A percentile compares a stretch with the other conserved stretches of the same genome.
These are phyloP conservation scores for Scedosporium minutisporum DNA, from an alignment of 2,329 filamentous ascomycete genomes.

Conservation along the genomic window DNA sequence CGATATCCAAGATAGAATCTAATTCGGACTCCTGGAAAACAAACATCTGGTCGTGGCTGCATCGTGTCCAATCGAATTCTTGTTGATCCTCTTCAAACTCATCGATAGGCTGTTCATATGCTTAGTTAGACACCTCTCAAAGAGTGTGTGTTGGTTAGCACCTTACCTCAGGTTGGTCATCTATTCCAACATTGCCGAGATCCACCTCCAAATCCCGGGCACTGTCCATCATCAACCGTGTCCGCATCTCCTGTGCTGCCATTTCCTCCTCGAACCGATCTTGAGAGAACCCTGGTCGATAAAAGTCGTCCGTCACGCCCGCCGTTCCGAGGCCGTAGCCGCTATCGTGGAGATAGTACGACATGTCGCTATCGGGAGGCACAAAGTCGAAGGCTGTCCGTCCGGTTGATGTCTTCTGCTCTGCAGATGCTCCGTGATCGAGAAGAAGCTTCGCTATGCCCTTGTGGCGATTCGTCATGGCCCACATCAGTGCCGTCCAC, in stretches of 20 bases:
- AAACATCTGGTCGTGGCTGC: constrained; percentile 97
- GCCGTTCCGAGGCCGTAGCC: constrained; percentile 81
- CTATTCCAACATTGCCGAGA: constrained; percentile 86
- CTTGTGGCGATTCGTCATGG: constrained; percentile 97
- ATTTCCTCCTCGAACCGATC: constrained; percentile 95
- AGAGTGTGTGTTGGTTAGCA: background rate
- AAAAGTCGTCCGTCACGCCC: constrained; percentile 81
- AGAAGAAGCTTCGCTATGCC: constrained; percentile 86
- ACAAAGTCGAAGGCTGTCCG: constrained; percentile 94
- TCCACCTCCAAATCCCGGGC: constrained; percentile 95
- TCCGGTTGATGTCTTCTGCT: constrained; percentile 88
- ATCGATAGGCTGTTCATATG: constrained; percentile 46
- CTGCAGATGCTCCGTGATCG: constrained; percentile 89
- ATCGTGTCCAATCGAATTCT: constrained; percentile 92
- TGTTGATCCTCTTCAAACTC: constrained; percentile 83
- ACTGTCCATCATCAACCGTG: constrained; percentile 99
- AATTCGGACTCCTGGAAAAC: constrained; percentile 95
- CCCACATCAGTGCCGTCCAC: constrained; percentile 99
- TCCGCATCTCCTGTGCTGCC: constrained; percentile 89
- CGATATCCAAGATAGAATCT: constrained; percentile 82
- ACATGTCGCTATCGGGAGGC: constrained; percentile 90
- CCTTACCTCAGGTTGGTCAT: constrained; percentile 83
- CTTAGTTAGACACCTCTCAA: constrained; percentile 11
- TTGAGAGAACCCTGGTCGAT: constrained; percentile 82
- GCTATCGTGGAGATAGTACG: constrained; percentile 87